Evolutionary conservation across 768 basidiomycete species (phyloP), one percentile per base, ranked within the genome.

Genomic region (Steccherinum ochraceum): DNA sequence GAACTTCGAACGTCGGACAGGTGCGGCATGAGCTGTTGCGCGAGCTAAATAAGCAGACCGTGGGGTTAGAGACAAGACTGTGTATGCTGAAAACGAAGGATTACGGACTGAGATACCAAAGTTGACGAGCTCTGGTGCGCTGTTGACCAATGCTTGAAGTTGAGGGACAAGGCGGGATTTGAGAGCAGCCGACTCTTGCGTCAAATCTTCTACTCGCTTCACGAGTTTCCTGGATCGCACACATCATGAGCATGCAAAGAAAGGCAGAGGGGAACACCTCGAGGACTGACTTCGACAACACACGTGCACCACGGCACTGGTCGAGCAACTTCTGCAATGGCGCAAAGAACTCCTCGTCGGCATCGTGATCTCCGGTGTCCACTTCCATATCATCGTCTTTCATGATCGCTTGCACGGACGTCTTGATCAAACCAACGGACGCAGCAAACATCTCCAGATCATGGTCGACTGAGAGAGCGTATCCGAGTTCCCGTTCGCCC

Each of bases 381-480:
- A 86, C 62, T 7, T 72, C 69, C 23, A 87, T 75, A 53, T 96
- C 95, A 48, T 87, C 82, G 58, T 97, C 95, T 53, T 81, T 76
- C 25, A 89, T 61, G 24, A 90, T 73, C 0, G 73, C 70, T n/a
- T 79, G 71, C 12, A 97, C 79, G 2, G 87, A 84, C 3, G 93
- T 94, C 73, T 93, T 91, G 39, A 89, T 83, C 53, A 95, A 78
- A 1, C 91, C 91, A 43, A 97, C 81, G 1, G 93, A 90, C 7
- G 93, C 93, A 18, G 90, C 81, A 66, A 97, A 93, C 67, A 89
- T 88, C 64, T 99, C 95, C 5, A 98, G 74, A 66, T 99, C 96
- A 56, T 83, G 79, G 61, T 99, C 95, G 56, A 95, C 84, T 11
- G 86, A 79, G 21, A 83, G 69, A 1, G 86, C 80, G 61, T 89